Conservation (phyloP, 352 stramenopile species). For the Globisporangium nagaii region DNA sequence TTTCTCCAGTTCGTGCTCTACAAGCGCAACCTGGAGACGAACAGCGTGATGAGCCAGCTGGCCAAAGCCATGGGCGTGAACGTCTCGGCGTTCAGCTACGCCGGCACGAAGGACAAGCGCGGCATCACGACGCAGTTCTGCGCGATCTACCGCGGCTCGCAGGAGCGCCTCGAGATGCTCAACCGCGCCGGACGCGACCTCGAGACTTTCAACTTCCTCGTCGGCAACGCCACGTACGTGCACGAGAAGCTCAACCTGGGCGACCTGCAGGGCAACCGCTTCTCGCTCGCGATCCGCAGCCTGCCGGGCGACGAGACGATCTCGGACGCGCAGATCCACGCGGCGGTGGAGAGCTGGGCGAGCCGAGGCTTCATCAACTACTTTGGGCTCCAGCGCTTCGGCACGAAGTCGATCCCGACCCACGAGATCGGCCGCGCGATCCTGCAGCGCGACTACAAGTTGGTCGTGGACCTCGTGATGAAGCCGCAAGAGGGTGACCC, state of each 20-base stretch:
- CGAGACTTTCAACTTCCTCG: slow-evolving; percentile 85
- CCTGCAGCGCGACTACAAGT: slow-evolving; percentile 90
- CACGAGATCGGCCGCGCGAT: slow-evolving; percentile 91
- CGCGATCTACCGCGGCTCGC: slow-evolving; percentile 80
- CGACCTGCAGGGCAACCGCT: slow-evolving; percentile 91
- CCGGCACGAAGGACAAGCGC: slow-evolving; percentile 96
- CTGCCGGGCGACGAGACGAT: slow-evolving; percentile 55
- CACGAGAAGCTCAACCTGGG: slow-evolving; percentile 89
- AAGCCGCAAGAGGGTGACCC: slow-evolving; percentile 69
- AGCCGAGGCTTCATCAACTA: slow-evolving; percentile 96
- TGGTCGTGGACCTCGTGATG: slow-evolving; percentile 90
- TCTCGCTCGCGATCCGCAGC: slow-evolving; percentile 93
- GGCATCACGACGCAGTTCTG: slow-evolving; percentile 95
- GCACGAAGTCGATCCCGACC: slow-evolving; percentile 84
- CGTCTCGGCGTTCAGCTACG: slow-evolving; percentile 81
- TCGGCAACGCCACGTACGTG: slow-evolving; percentile 93
- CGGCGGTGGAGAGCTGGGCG: slow-evolving; percentile 68
- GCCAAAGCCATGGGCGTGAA: slow-evolving; percentile 64
- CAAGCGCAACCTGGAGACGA: slow-evolving; percentile 96
- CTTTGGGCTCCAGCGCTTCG: slow-evolving; percentile 97
- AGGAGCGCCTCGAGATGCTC: slow-evolving; percentile 74
- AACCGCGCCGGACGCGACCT: slow-evolving; percentile 62
- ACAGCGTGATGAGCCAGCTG: slow-evolving; percentile 75
- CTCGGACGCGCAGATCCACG: slow-evolving; percentile 51
- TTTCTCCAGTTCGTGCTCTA: slow-evolving; percentile 95